Conservation (phyloP, 179 eudicot genomes). For the Camellia oleifera region DNA sequence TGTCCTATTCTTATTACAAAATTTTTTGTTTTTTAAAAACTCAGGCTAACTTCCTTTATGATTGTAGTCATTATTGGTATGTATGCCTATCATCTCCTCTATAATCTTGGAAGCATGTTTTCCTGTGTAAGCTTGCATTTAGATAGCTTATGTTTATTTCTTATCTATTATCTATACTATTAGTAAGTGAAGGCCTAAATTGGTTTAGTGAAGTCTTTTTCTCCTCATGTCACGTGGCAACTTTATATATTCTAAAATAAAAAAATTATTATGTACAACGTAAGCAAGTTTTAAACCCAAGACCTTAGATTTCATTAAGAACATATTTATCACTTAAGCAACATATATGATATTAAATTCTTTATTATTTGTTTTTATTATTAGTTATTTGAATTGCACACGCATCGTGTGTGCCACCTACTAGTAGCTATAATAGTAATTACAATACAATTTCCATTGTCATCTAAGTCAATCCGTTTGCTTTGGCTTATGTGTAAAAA, state of each 20-base stretch:
- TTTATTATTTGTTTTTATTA: no score
- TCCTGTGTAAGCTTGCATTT: neutral
- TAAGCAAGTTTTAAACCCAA: no score
- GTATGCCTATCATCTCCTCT: neutral
- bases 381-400: no score
- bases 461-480: constrained; percentile 2
- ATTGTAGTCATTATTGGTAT: neutral
- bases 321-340: no score
- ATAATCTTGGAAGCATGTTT: constrained; percentile 5
- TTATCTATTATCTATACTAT: neutral
- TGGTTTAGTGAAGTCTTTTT: no score
- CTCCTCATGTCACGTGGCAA: no score
- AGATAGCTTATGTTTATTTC: neutral
- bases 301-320: no score
- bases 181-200: no score
- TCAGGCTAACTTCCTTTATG: neutral
- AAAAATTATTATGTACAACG: no score
- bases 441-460: neutral
- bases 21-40: neutral
- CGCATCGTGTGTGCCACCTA: no score
- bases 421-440: neutral
- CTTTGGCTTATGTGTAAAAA: constrained; percentile 25
- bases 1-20: neutral
- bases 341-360: no score
- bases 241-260: no score